Percentiles rank a stretch among this genome's conserved stretches.
These are phyloP conservation scores for Jamesozyma spencerorum DNA, from an alignment of 805 yeast genomes.

Conservation along the genomic window DNA sequence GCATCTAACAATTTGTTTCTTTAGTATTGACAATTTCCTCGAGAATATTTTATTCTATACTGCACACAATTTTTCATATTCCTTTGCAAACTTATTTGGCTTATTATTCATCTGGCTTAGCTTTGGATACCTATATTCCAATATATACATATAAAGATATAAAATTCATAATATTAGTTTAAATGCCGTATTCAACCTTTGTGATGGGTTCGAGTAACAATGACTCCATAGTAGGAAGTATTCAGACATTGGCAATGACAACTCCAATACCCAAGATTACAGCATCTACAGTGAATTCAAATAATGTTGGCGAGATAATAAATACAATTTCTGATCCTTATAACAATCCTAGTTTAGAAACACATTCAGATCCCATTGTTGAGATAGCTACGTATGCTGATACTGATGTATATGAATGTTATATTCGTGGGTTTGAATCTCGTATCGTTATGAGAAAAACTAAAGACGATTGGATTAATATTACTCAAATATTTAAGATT, in stretches of 20 bases:
- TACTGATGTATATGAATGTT: slow-evolving; percentile 51
- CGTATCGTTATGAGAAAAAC: slow-evolving; percentile 66
- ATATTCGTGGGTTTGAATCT: slow-evolving; percentile 41
- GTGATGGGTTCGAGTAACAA: background rate
- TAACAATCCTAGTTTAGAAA: background rate
- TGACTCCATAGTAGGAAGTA: background rate
- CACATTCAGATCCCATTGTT: slow-evolving; percentile 14
- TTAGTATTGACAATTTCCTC: no score
- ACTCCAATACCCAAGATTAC: slow-evolving; percentile 4
- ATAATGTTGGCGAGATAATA: background rate
- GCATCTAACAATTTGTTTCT: no score
- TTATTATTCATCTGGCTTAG: no score
- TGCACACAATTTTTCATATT: no score
- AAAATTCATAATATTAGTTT: background rate
- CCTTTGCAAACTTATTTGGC: no score
- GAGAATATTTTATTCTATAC: no score
- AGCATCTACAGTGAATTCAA: background rate
- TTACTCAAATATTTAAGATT: slow-evolving; percentile 71
- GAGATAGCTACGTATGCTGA: slow-evolving; percentile 41
- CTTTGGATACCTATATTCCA: no score
- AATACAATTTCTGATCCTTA: background rate
- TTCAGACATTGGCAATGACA: background rate
- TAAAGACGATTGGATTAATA: slow-evolving; percentile 88
- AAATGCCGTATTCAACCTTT: slow-evolving; percentile 2
- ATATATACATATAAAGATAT: no score